A percentile compares a stretch with the other conserved stretches of the same genome.
These are phyloP conservation scores for Pyrenula massariospora DNA, from an alignment of 495 filamentous ascomycete species.

Conservation along the genomic window DNA sequence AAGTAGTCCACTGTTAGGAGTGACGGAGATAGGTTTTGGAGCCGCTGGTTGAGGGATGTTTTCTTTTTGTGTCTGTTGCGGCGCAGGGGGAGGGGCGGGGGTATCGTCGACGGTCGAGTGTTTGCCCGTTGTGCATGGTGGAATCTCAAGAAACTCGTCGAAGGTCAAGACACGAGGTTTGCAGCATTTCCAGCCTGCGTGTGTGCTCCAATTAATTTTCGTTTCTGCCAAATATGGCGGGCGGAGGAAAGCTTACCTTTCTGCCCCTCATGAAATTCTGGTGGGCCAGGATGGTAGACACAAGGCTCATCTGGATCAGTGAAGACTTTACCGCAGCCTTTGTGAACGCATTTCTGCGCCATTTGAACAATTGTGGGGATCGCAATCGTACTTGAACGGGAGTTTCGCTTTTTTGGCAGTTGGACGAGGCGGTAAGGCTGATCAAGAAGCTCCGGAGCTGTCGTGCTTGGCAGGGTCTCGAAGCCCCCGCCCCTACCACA, in stretches of 20 bases:
- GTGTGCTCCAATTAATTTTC: too few relatives aligned
- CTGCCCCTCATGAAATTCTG: conserved; percentile 95
- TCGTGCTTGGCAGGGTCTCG: neutral
- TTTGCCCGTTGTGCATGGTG: conserved; percentile 87
- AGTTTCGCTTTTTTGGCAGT: neutral
- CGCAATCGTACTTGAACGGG: neutral
- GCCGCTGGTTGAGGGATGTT: conserved; percentile 15
- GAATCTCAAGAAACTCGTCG: conserved; percentile 92
- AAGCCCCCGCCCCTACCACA: too few relatives aligned
- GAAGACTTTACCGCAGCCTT: conserved; percentile 85
- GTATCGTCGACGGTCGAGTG: conserved; percentile 81
- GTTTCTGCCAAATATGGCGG: neutral
- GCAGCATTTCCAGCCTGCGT: conserved; percentile 95
- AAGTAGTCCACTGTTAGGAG: conserved; percentile 29
- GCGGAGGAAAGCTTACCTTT: conserved; percentile 58
- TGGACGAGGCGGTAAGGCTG: neutral
- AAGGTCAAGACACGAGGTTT: conserved; percentile 96
- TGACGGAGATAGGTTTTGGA: conserved; percentile 10
- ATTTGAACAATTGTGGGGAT: conserved; percentile 30
- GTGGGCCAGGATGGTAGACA: conserved; percentile 84
- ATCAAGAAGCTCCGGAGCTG: neutral
- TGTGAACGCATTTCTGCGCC: conserved; percentile 89
- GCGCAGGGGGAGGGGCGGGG: conserved; percentile 40
- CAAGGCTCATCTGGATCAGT: conserved; percentile 76
- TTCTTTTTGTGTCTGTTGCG: conserved; percentile 18